Evolutionary conservation across 768 basidiomycete genomes (phyloP).

Genomic region (Hortiboletus campestris): DNA sequence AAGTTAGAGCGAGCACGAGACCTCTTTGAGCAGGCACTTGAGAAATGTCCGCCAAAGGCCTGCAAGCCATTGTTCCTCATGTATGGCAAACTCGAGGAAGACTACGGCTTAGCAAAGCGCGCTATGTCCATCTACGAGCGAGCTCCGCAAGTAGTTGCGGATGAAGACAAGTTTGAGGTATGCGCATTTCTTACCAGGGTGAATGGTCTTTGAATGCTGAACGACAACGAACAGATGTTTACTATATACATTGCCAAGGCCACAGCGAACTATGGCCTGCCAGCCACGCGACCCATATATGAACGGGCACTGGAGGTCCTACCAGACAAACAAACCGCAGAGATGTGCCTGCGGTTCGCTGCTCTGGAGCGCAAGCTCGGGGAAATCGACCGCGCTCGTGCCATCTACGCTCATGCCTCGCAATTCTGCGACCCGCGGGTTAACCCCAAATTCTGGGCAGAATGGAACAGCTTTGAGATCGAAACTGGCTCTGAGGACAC

Average conservation of each 20-base stretch:
- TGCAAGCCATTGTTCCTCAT: conserved; percentile 94
- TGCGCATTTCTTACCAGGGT: conserved; percentile 14
- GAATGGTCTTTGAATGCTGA: conserved; percentile 3
- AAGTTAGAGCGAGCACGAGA: conserved; percentile 97
- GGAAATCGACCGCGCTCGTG: conserved; percentile 96
- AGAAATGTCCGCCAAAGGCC: conserved; percentile 92
- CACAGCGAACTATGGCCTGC: conserved; percentile 91
- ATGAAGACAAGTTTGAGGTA: conserved; percentile 95
- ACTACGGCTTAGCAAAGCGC: conserved; percentile 90
- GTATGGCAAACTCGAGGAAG: conserved; percentile 96
- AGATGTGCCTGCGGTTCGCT: conserved; percentile 97
- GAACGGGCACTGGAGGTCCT: conserved; percentile 91
- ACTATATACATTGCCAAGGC: conserved; percentile 98
- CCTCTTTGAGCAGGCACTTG: conserved; percentile 95
- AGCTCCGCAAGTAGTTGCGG: conserved; percentile 80
- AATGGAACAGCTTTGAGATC: conserved; percentile 98
- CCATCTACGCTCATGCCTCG: conserved; percentile 95
- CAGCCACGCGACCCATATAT: conserved; percentile 95
- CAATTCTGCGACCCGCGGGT: conserved; percentile 98
- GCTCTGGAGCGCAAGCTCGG: conserved; percentile 95
- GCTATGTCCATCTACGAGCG: conserved; percentile 96
- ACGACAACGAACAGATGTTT: conserved; percentile 66
- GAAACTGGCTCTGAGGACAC: conserved; percentile 99
- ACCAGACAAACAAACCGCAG: conserved; percentile 91
- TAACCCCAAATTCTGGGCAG: conserved; percentile 89